phyloP scores from a whole-genome alignment of 306 rosid genomes.

The Acacia acuminata region DNA sequence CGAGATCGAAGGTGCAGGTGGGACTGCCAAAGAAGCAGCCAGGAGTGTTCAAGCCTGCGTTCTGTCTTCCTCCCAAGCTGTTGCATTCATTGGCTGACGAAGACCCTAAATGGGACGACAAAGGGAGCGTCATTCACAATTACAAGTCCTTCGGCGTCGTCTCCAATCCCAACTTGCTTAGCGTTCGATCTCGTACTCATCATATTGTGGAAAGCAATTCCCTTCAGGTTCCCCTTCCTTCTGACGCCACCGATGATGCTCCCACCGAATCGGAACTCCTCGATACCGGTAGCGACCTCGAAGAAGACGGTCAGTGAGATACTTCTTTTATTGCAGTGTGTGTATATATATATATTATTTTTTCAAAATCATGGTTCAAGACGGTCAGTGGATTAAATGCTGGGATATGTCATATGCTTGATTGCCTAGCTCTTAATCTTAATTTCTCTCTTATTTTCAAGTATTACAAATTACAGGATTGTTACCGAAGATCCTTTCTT shows the following conservation, averaged over 20 bases:
- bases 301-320: slow-evolving; percentile 76
- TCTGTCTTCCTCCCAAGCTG: slow-evolving; percentile 75
- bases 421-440: background rate
- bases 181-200: slow-evolving; percentile 54
- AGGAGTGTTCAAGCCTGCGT: slow-evolving; percentile 68
- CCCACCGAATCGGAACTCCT: slow-evolving; percentile 22
- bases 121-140: slow-evolving; percentile 65
- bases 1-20: slow-evolving; percentile 69
- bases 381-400: too few relatives aligned
- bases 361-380: background rate
- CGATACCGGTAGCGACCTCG: slow-evolving; percentile 78
- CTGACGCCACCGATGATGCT: slow-evolving; percentile 18
- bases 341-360: too few relatives aligned
- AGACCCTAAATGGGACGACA: slow-evolving; percentile 63
- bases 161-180: slow-evolving; percentile 72
- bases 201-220: slow-evolving; percentile 54
- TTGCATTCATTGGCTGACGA: slow-evolving; percentile 42
- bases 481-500: background rate
- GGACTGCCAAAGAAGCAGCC: slow-evolving; percentile 79
- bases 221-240: slow-evolving; percentile 44
- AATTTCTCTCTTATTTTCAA: background rate
- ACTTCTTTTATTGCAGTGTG: background rate
- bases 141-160: slow-evolving; percentile 78
- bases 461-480: background rate
- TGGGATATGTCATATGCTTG: background rate